Evolutionary conservation across 2,329 filamentous ascomycete species (phyloP).

Genomic region (Trichoderma sp.): DNA sequence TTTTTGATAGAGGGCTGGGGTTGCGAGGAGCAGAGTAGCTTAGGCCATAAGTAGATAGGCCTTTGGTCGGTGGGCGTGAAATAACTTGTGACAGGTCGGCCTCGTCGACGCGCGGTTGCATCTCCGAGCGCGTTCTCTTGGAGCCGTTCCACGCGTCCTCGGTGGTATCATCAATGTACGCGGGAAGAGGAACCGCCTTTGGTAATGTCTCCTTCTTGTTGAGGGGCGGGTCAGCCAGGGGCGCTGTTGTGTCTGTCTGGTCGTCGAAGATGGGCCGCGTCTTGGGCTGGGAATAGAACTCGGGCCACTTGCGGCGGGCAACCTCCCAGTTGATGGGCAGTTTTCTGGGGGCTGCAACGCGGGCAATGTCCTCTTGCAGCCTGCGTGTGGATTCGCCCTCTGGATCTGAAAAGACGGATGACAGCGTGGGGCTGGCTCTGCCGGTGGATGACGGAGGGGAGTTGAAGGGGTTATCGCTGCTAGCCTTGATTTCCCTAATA

Average conservation of each 20-base stretch:
- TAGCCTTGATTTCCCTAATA: slow-evolving; percentile 52
- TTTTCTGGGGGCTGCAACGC: slow-evolving; percentile 41
- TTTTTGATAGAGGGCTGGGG: slow-evolving; percentile 40
- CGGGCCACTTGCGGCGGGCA: slow-evolving; percentile 52
- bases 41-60: slow-evolving; percentile 28
- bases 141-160: slow-evolving; percentile 41
- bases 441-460: slow-evolving; percentile 58
- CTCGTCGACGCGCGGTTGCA: slow-evolving; percentile 54
- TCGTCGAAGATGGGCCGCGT: slow-evolving; percentile 32
- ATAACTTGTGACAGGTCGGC: slow-evolving; percentile 49
- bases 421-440: slow-evolving; percentile 53
- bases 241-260: slow-evolving; percentile 35
- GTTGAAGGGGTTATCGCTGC: slow-evolving; percentile 56
- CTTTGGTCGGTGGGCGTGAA: slow-evolving; percentile 39
- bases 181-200: background rate
- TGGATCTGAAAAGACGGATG: slow-evolving; percentile 52
- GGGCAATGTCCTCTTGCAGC: slow-evolving; percentile 49
- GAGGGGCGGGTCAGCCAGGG: slow-evolving; percentile 43
- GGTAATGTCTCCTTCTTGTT: slow-evolving; percentile 36
- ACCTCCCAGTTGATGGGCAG: slow-evolving; percentile 45
- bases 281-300: slow-evolving; percentile 45
- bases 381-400: slow-evolving; percentile 54
- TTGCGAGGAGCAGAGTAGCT: slow-evolving; percentile 32
- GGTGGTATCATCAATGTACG: slow-evolving; percentile 42
- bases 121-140: slow-evolving; percentile 46